Evolutionary conservation across 192 early-diverging fungal genomes (phyloP).

Genomic region (Phlyctochytrium bullatum): DNA sequence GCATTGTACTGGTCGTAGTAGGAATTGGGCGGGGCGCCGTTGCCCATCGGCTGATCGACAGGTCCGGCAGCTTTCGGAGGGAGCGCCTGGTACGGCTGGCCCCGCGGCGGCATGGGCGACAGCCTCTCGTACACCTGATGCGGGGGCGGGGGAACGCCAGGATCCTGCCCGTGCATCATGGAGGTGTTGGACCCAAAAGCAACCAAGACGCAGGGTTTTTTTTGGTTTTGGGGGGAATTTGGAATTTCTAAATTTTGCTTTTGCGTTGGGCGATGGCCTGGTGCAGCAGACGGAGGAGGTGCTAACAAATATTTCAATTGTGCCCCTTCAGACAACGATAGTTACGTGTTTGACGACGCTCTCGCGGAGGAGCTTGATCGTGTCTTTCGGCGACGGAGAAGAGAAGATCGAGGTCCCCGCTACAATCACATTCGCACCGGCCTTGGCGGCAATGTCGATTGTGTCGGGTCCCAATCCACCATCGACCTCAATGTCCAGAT

Average conservation of each 20-base stretch:
- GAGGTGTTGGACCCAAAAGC: too few species aligned
- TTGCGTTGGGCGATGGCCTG: too few species aligned
- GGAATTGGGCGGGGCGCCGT: background rate
- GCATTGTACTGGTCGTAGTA: background rate
- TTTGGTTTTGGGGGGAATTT: too few species aligned
- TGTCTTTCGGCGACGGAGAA: conserved; percentile 58
- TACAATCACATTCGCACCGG: conserved; percentile 98
- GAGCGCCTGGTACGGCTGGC: background rate
- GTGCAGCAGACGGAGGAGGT: too few species aligned
- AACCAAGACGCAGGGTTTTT: too few species aligned
- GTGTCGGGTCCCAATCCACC: conserved; percentile 83
- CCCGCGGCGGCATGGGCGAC: background rate
- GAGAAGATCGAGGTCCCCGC: conserved; percentile 90
- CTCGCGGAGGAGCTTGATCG: background rate
- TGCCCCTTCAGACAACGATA: too few species aligned
- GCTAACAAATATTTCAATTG: too few species aligned
- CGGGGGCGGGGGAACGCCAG: background rate
- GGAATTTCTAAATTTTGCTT: too few species aligned
- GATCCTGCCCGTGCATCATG: conserved; percentile 1
- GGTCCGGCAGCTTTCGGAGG: background rate
- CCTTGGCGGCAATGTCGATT: conserved; percentile 80
- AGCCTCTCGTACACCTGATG: background rate
- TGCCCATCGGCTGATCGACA: background rate
- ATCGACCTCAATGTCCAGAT: conserved; percentile 94
- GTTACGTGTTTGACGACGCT: background rate